Evolutionary conservation across 371 early-diverging fungal species (phyloP), one percentile per base, ranked within the genome.

Genomic region (Circinella umbellata): DNA sequence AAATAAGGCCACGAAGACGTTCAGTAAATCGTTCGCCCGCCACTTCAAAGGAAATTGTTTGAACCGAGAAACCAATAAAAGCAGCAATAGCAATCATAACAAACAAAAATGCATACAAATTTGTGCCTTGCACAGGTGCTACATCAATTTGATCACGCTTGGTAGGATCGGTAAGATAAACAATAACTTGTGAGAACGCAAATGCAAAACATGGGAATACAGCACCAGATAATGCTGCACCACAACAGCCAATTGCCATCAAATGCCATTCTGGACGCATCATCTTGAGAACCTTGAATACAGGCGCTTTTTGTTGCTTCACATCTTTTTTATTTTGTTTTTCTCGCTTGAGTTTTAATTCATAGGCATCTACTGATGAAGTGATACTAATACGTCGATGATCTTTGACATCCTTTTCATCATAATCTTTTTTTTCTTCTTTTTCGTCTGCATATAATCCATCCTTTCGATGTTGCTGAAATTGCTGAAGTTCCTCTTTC

Each of bases 81-180:
- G 88, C 82, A 46, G 78, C 75, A 35, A 86, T 70, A 46, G 85
- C 91, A 68, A 92, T 65, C 27, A 93, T 70, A 20, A 91, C 77
- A 73, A 98, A 96, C 75, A 93, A 83, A 59, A 94, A 85, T 2
- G 94, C 85, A 77, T 91, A 96, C 48, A 93, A 86, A 59, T 89
- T 87, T 63, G 91, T 84, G 47, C 89, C 86, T 60, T 76, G 67
- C 37, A 83, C 75, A 51, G 80, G 80, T 4, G 80, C 81, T 55
- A 74, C 73, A 68, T 73, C 63, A 55, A 66, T 57, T n/a, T 37
- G 9, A 37, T 59, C 59, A 14, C 20, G 53, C 18, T 63, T 54
- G 4, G 57, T 48, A 6, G 67, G 66, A n/a, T 63, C 66, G 13
- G 88, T 72, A 46, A 72, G 46, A 8, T 70, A 48, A 13, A 60